These are phyloP conservation scores for Inosperma sp. DNA, from an alignment of 768 basidiomycete genomes.

Conservation along the genomic window DNA sequence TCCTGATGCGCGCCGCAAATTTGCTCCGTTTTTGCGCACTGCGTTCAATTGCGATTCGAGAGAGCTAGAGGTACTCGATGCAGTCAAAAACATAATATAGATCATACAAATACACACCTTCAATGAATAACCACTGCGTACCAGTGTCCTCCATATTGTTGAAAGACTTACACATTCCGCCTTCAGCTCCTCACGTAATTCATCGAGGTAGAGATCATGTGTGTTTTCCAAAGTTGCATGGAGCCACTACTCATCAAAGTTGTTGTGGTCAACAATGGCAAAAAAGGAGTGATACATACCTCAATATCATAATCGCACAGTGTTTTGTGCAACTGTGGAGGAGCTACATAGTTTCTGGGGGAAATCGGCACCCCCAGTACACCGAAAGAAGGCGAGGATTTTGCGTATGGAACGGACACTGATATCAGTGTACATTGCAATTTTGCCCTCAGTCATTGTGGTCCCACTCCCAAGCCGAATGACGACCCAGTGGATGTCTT, in stretches of 20 bases:
- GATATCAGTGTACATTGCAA: neutral
- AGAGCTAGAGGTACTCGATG: conserved; percentile 8
- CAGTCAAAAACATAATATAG: neutral
- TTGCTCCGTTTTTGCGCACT: conserved; percentile 11
- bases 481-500: neutral
- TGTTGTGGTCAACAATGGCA: neutral
- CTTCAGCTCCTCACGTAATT: conserved; percentile 15
- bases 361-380: neutral
- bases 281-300: neutral
- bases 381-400: neutral
- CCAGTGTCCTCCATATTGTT: conserved; percentile 17
- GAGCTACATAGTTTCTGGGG: neutral
- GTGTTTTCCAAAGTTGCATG: conserved; percentile 12
- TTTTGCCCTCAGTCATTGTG: neutral
- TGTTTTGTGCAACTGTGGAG: neutral
- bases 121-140: conserved; percentile 12
- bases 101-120: conserved; percentile 17
- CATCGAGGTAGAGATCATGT: conserved; percentile 16
- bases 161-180: conserved; percentile 9
- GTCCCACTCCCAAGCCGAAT: neutral
- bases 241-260: conserved; percentile 11
- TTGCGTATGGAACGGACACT: neutral
- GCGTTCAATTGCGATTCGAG: conserved; percentile 20
- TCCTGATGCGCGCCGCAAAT: conserved; percentile 13
- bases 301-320: neutral